Evolutionary conservation across 129 eudicot genomes (phyloP), one percentile per base, ranked within the genome.

Genomic region (Smallanthus sonchifolius): DNA sequence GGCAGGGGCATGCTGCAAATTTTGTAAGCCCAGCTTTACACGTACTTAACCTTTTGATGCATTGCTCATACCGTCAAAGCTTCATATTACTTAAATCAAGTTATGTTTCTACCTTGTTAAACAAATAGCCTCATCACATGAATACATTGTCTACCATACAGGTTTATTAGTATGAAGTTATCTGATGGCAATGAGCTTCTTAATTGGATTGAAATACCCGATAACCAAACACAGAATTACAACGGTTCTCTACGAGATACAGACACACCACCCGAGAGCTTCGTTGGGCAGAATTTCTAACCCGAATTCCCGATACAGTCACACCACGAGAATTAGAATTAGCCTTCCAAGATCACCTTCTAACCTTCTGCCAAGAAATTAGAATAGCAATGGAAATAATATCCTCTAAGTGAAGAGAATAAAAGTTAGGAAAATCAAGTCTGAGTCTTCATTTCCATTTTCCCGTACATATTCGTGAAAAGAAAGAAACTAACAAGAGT

Each of bases 1-100:
- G 96, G 97, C 76, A 91, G 99, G 84, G 97, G 99, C 66, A 94
- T 94, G 97, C 99, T 94, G 79, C 99, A 94, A 79, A 94, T 94
- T 79, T 94, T 94, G 99, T 94, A 91, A 44, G 97, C 80, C 45
- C 54, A 34, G 0, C 30, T 68, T 55, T 77, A 28, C 55, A 72
- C 81, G 55, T 51, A 65, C 47, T 69, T 10, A n/a, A 52, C 67
- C 20, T 68, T 54, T 60, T 45, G 37, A 42, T 65, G 79, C 57
- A 57, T 76, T 67, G 14, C 52, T 61, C 15, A 61, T 64, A n/a
- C 15, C 7, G 6, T 65, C 40, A n/a, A 66, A 77, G 67, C 67
- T 60, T 47, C 44, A 70, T 37, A 35, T 5, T 56, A 64, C 59
- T 45, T 67, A 19, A 14, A 14, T 64, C 36, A 38, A 39, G 55